Base-by-base conservation (phyloP, 805 yeast species). In the Saccharomycopsis sp. region DNA sequence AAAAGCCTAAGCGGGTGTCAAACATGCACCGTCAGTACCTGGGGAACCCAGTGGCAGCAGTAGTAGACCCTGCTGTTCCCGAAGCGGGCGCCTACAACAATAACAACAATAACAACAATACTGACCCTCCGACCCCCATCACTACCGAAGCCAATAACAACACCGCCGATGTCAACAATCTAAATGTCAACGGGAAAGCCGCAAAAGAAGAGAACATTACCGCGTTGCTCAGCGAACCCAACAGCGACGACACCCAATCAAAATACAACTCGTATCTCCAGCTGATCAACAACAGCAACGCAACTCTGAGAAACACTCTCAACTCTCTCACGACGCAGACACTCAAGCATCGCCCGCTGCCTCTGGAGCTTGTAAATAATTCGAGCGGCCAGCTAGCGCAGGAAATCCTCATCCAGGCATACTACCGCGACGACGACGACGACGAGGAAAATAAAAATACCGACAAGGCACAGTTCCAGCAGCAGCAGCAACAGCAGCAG, bases 1-100 rank as follows among this genome's bases (percentile, higher is more conserved):
- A 77, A 53, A 75, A 69, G 58, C 45, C 40, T 20, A 41, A 41
- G 25, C 30, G 42, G n/a, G 23, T n/a, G n/a, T 9, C 27, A n/a
- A 25, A n/a, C n/a, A n/a, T n/a, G n/a, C n/a, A n/a, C n/a, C n/a
- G n/a, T n/a, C n/a, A n/a, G n/a, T n/a, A n/a, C n/a, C n/a, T n/a
- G n/a, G n/a, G n/a, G n/a, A n/a, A n/a, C n/a, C n/a, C n/a, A n/a
- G n/a, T n/a, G n/a, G n/a, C n/a, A n/a, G n/a, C n/a, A n/a, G n/a
- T n/a, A n/a, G n/a, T n/a, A n/a, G n/a, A n/a, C n/a, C n/a, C n/a
- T n/a, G n/a, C n/a, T n/a, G n/a, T n/a, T n/a, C n/a, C n/a, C n/a
- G n/a, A n/a, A n/a, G n/a, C n/a, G n/a, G n/a, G n/a, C n/a, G n/a
- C n/a, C n/a, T n/a, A n/a, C n/a, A n/a, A n/a, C n/a, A n/a, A n/a